Evolutionary conservation across 1,139 yeast species (phyloP), one percentile per base, ranked within the genome.

Genomic region (Suhomyces guaymorum): DNA sequence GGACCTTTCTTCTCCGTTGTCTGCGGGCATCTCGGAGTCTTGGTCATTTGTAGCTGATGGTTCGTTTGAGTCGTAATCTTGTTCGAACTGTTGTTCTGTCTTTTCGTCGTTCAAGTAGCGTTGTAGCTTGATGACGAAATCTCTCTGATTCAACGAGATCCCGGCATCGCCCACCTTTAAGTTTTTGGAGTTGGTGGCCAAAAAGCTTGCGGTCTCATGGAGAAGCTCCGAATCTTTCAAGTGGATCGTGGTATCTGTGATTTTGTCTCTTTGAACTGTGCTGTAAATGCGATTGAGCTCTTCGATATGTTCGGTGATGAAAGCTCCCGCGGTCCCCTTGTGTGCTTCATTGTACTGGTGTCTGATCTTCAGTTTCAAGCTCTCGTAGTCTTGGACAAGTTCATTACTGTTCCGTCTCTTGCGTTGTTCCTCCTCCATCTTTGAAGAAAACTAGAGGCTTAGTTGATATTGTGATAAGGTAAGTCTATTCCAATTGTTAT

Each of bases 161-260:
- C 75, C 79, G 6, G 73, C 63, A 30, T 72, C 73, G 1, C 80
- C 85, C 28, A 81, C 59, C 36, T 73, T 73, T 43, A 81, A 48
- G 53, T 78, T 80, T 33, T 77, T 67, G 2, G 85, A 78, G 36
- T 83, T 82, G 18, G 61, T 51, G 10, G 72, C 71, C 9, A 73
- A 73, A 42, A 68, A 59, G 32, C 53, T 57, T 9, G 75, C 56
- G 1, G 70, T 60, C 38, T 66, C 70, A 32, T 51, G 57, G 35
- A 71, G 60, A 3, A 69, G 68, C 43, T 68, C 70, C 3, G 75
- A 61, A 44, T 71, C 77, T 37, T 43, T 51, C 35, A 57, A 40
- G 31, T 59, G 63, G 32, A 61, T 47, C 14, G 56, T 49, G 4
- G 63, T 49, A 21, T 63, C 64, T 33, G 48, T 45, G 26, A 45